These are phyloP conservation scores for Naematelia aurantialba DNA, from an alignment of 768 basidiomycete species.

Conservation along the genomic window DNA sequence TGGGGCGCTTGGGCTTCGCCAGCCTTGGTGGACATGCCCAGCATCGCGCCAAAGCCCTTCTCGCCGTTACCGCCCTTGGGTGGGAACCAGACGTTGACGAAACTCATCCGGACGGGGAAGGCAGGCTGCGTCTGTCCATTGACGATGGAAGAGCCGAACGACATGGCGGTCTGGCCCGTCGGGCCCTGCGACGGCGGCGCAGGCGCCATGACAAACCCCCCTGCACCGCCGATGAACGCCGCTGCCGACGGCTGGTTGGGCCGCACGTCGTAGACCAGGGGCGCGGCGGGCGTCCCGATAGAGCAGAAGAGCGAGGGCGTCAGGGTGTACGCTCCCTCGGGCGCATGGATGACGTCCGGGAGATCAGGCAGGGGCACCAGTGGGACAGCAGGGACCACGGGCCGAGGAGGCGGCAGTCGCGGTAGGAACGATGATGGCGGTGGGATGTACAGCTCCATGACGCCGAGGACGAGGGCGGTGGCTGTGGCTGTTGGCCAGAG, in stretches of 20 bases:
- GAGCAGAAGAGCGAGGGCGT: constrained; percentile 29
- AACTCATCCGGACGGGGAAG: constrained; percentile 39
- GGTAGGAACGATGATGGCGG: constrained; percentile 35
- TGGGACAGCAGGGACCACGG: constrained; percentile 40
- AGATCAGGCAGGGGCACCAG: constrained; percentile 39
- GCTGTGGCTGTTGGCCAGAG: too few species aligned
- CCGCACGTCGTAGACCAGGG: constrained; percentile 19
- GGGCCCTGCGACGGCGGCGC: constrained; percentile 1
- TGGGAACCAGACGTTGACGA: constrained; percentile 42
- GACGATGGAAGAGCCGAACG: constrained; percentile 36
- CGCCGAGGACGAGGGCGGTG: constrained; percentile 6
- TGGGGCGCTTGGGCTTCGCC: constrained; percentile 10
- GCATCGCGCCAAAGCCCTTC: constrained; percentile 28
- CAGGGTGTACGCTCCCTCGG: constrained; percentile 41
- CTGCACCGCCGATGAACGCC: constrained; percentile 29
- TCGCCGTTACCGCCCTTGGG: constrained; percentile 27
- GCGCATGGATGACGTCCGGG: constrained; percentile 38
- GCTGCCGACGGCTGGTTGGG: constrained; percentile 11
- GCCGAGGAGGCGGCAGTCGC: constrained; percentile 34
- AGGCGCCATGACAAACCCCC: constrained; percentile 28
- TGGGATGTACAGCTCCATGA: constrained; percentile 44
- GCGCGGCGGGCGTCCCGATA: constrained; percentile 30
- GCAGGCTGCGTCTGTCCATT: constrained; percentile 39
- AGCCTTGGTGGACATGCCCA: constrained; percentile 27
- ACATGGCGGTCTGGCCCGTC: constrained; percentile 25